Conservation (phyloP, 192 early-diverging fungal genomes). For the Kickxella alabastrina region DNA sequence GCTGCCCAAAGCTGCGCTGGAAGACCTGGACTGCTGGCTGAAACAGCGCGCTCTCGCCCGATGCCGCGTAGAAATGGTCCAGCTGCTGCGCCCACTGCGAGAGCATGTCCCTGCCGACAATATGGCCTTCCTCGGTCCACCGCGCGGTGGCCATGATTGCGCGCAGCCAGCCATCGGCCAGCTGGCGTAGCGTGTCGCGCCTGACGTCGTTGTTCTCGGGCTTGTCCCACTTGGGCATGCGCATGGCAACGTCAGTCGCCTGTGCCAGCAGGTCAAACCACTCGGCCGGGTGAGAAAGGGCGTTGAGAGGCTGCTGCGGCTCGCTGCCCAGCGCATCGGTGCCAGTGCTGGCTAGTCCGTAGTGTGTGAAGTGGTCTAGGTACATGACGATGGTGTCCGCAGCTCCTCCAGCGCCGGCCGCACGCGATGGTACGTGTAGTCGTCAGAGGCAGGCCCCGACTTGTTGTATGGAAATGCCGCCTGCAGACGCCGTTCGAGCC, state of each 20-base stretch:
- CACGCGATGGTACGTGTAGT: slow-evolving; percentile 89
- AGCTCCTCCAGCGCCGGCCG: slow-evolving; percentile 71
- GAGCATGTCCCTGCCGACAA: slow-evolving; percentile 73
- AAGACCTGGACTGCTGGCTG: slow-evolving; percentile 45
- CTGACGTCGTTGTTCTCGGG: slow-evolving; percentile 63
- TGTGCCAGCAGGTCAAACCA: slow-evolving; percentile 79
- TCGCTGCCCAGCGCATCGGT: slow-evolving; percentile 19
- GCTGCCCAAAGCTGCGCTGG: slow-evolving; percentile 33
- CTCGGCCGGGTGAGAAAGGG: slow-evolving; percentile 49
- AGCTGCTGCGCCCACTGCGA: slow-evolving; percentile 72
- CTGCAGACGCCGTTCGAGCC: slow-evolving; percentile 66
- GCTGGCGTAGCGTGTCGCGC: slow-evolving; percentile 61
- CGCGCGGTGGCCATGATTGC: slow-evolving; percentile 69
- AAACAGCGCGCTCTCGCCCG: slow-evolving; percentile 35
- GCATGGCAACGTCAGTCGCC: slow-evolving; percentile 66
- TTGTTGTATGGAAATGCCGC: slow-evolving; percentile 86
- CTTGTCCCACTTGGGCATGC: slow-evolving; percentile 79
- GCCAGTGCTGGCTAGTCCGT: slow-evolving; percentile 77
- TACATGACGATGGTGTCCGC: slow-evolving; percentile 68
- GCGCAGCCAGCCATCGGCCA: slow-evolving; percentile 73
- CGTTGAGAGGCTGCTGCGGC: slow-evolving; percentile 8
- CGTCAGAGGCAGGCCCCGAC: slow-evolving; percentile 69
- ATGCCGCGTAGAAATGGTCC: slow-evolving; percentile 18
- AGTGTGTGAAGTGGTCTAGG: slow-evolving; percentile 70
- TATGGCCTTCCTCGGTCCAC: slow-evolving; percentile 74